Evolutionary conservation across 2,329 filamentous ascomycete genomes (phyloP), one percentile per base, ranked within the genome.

Genomic region (Oidium heveae): DNA sequence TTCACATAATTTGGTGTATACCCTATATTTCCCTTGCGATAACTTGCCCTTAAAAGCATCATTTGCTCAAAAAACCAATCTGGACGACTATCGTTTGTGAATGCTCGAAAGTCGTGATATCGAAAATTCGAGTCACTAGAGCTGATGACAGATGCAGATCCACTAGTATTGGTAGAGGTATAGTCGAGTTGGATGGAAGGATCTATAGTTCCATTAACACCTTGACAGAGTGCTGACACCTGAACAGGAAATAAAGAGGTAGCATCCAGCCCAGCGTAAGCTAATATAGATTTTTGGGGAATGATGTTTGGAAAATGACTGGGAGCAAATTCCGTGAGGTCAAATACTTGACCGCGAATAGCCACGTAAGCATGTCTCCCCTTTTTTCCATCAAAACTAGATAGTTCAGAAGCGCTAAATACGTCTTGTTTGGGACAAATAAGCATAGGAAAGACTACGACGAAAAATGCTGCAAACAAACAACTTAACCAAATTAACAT

Each of bases 11-110:
- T 63, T 0, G 81, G 69, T 10, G 84, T 86, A 67, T 87, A 98
- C 28, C 87, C 91, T 53, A 98, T 72, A 58, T 79, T 81, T 52
- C 91, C 91, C 67, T 93, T 93, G 68, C 84, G 82, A 72, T 83
- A 96, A 60, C 80, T 81, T 34, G 77, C 68, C 61, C 82, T 83
- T 54, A 98, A 70, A 66, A 80, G 78, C 34, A 80, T 73, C 75
- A 95, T 86, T 66, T 88, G 80, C 69, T 98, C 86, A 56, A 75
- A 82, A 69, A 89, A 96, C 91, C 91, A 98, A 64, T 94, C 86
- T 1, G 82, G 79, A 12, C 88, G 81, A 53, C 76, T 82, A 64
- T 94, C 85, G 59, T 87, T 86, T 36, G 76, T 86, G 64, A 77
- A 87, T 64, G 75, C 79, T 56, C 91, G 80, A 76, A 98, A 98